Evolutionary conservation across 2,329 filamentous ascomycete genomes (phyloP).

Genomic region (Pseudocercospora pini-densiflorae): DNA sequence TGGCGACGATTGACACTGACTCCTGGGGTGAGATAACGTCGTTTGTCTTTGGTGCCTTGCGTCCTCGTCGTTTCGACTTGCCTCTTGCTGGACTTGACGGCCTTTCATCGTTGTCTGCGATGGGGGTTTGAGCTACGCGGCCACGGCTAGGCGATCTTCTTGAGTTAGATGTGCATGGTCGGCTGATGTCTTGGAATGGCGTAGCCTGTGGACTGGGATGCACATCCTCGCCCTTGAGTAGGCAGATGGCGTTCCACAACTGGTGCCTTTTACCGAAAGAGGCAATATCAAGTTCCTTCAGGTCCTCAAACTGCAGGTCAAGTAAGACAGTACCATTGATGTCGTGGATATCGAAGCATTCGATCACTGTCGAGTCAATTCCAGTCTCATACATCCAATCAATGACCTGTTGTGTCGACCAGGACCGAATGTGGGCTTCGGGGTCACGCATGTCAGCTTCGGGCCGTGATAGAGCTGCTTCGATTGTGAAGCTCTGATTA

Average conservation of each 20-base stretch:
- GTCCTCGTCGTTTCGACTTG: conserved; percentile 44
- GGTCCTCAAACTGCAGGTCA: conserved; percentile 87
- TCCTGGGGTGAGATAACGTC: conserved; percentile 78
- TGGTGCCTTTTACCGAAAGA: conserved; percentile 82
- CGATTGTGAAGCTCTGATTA: conserved; percentile 37
- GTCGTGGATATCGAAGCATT: conserved; percentile 89
- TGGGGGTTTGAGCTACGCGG: conserved; percentile 25
- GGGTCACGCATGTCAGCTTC: conserved; percentile 21
- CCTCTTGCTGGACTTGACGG: conserved; percentile 40
- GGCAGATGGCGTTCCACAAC: conserved; percentile 79
- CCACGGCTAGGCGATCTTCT: conserved; percentile 32
- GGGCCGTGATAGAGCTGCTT: conserved; percentile 26
- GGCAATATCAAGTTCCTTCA: conserved; percentile 78
- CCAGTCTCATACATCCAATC: conserved; percentile 86
- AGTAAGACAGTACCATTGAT: conserved; percentile 87
- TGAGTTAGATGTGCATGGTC: conserved; percentile 46
- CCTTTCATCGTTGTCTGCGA: conserved; percentile 34
- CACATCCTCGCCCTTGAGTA: conserved; percentile 58
- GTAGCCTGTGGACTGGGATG: conserved; percentile 50
- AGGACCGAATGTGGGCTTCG: conserved; percentile 56
- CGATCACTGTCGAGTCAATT: conserved; percentile 75
- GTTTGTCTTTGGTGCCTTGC: conserved; percentile 51
- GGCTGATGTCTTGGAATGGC: conserved; percentile 54
- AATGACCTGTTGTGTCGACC: conserved; percentile 77
- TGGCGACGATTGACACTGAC: conserved; percentile 88